Base-by-base conservation (phyloP, 495 filamentous ascomycete genomes). In the Xylaria flabelliformis region DNA sequence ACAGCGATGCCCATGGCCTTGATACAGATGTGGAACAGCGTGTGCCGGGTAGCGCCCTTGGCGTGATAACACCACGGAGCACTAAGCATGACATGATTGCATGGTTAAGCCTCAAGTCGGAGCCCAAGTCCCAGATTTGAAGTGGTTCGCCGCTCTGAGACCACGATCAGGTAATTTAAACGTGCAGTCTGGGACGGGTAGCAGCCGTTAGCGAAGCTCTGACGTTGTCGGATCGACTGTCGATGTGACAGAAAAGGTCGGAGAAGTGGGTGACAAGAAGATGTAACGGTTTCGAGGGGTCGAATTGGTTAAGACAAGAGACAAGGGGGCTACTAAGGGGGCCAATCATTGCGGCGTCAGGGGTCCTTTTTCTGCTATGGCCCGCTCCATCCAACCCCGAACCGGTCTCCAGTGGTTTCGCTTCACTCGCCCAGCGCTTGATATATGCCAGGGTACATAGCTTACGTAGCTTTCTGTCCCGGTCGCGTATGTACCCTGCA, bases 201-300 rank as follows among this genome's bases (percentile, higher is more conserved):
- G n/a, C 24, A 42, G 42, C 26, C 44, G 46, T 66, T 61, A 61
- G 58, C 58, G 58, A 61, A 51, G 39, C 61, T 59, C 56, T 59
- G 53, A 50, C 64, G 67, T 73, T 77, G 75, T 78, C 73, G 67
- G 76, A 75, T 78, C 76, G 72, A 41, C 73, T 70, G 59, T 72
- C 61, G 76, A 77, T 78, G 76, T 71, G 71, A 78, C 76, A 56
- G 71, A 72, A 73, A 41, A 55, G 64, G 73, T 71, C 74, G 74
- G 73, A 75, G 72, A 73, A 51, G 58, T 62, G 42, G 58, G 26
- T 17, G 29, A 64, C 15, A 1, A 62, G 19, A 34, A 50, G 55
- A 68, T 68, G 72, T 51, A 50, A 46, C 67, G 64, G 76, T 76
- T 78, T 76, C 72, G 73, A 78, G 73, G 70, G 56, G 64, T 42